Base-by-base conservation (phyloP, 2,329 filamentous ascomycete genomes). In the Botrytis hyacinthi region DNA sequence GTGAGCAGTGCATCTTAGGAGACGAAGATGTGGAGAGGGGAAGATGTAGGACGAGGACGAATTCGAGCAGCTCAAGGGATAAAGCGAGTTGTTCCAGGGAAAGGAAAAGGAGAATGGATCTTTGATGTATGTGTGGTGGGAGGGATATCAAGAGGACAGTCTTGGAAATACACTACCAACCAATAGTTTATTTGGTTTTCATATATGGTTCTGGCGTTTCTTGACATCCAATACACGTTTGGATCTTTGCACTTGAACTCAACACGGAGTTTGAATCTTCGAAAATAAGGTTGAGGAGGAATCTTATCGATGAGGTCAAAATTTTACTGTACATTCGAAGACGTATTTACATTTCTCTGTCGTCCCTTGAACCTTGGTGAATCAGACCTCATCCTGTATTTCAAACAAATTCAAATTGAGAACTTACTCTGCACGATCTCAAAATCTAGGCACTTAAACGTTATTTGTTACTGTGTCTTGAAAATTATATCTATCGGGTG, bases 41-140 rank as follows among this genome's bases (percentile, higher is more conserved):
- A 44, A 42, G 66, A 69, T 57, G 66, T 44, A 69, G 66, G 66
- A 44, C 66, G 48, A 57, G 66, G 48, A 69, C 66, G 18, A 69
- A 69, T 59, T 69, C 48, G 22, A 69, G 66, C 26, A 57, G 18
- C 54, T 69, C 66, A 22, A 57, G 66, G 37, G 48, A 69, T 26
- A 69, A 69, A 18, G 44, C 48, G 37, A 69, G 66, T 22, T 29
- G 65, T 42, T 57, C 48, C 14, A 69, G 35, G n/a, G 66, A 69
- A 51, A 69, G 42, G 35, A 69, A 32, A 20, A 69, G 66, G 37
- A 59, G 48, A 37, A 18, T 69, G 66, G 20, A 69, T 42, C 35
- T 69, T 4, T 69, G 8, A 69, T 57, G n/a, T 57, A n/a, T 40
- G 35, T 26, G n/a, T 57, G 51, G 1, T 29, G 29, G 6, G 14